A percentile compares a stretch with the other conserved stretches of the same genome.
phyloP scores from a whole-genome alignment of 306 rosid species.

The Arachis hypogaea region DNA sequence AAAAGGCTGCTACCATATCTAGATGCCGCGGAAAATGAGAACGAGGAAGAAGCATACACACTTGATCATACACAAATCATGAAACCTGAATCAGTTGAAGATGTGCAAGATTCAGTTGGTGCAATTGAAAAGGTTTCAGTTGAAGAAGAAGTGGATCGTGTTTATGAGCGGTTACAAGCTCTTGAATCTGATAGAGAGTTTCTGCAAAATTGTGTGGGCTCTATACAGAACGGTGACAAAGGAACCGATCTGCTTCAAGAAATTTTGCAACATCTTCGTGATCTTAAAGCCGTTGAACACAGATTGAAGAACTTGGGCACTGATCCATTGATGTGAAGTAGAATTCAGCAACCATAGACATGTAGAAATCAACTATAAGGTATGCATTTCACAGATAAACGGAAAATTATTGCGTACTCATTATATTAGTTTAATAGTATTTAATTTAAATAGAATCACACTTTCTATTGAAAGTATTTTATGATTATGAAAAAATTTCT shows the following conservation, averaged over 20 bases:
- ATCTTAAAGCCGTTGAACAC: conserved; percentile 65
- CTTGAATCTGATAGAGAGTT: conserved; percentile 77
- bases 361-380: conserved; percentile 24
- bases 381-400: not conserved
- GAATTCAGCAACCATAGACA: conserved; percentile 24
- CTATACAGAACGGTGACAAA: conserved; percentile 68
- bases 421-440: no score
- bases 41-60: conserved; percentile 44
- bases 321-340: conserved; percentile 44
- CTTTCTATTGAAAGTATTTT: no score
- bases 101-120: conserved; percentile 38
- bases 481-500: no score
- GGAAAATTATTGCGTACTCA: not conserved
- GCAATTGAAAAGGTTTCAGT: conserved; percentile 46
- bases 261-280: conserved; percentile 71
- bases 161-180: conserved; percentile 76
- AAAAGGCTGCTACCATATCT: conserved; percentile 71
- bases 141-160: conserved; percentile 79
- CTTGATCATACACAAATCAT: conserved; percentile 35
- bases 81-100: conserved; percentile 43
- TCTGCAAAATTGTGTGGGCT: conserved; percentile 67
- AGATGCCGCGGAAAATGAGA: conserved; percentile 57
- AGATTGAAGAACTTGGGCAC: conserved; percentile 45
- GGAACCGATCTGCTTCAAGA: conserved; percentile 76
- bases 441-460: no score